Evolutionary conservation across 805 yeast species (phyloP).

Genomic region (Pichia insulana): DNA sequence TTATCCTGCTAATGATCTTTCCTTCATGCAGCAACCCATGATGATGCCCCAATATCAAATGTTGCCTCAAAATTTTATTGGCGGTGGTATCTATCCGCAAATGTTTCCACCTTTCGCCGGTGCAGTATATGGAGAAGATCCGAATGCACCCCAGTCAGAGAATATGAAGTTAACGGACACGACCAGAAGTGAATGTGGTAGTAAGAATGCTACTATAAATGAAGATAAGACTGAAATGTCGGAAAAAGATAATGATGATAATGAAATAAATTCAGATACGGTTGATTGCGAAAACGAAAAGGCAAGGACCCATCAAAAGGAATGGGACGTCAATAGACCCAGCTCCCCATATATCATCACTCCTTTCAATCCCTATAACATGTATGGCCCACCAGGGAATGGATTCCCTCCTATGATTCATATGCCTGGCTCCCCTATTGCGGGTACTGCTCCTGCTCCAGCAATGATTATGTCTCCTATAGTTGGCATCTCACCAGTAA

Average conservation of each 20-base stretch:
- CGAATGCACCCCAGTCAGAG: neutral
- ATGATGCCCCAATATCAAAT: conserved; percentile 21
- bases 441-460: conserved; percentile 9
- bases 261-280: neutral
- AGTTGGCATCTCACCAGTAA: conserved; percentile 8
- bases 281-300: neutral
- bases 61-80: conserved; percentile 28
- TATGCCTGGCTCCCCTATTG: conserved; percentile 20
- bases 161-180: conserved; percentile 8
- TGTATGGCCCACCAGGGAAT: conserved; percentile 11
- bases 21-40: conserved; percentile 12
- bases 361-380: conserved; percentile 40
- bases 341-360: conserved; percentile 39
- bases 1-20: conserved; percentile 8
- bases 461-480: conserved; percentile 9
- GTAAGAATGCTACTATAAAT: conserved; percentile 2
- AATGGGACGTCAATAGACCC: conserved; percentile 13
- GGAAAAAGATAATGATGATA: neutral
- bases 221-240: neutral
- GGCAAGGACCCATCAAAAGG: neutral
- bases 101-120: conserved; percentile 28
- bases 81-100: conserved; percentile 29
- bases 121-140: conserved; percentile 6
- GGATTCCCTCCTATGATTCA: conserved; percentile 11
- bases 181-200: conserved; percentile 7